Evolutionary conservation across 2,329 filamentous ascomycete genomes (phyloP), one percentile per base, ranked within the genome.

Genomic region (Stachybotrys elegans): DNA sequence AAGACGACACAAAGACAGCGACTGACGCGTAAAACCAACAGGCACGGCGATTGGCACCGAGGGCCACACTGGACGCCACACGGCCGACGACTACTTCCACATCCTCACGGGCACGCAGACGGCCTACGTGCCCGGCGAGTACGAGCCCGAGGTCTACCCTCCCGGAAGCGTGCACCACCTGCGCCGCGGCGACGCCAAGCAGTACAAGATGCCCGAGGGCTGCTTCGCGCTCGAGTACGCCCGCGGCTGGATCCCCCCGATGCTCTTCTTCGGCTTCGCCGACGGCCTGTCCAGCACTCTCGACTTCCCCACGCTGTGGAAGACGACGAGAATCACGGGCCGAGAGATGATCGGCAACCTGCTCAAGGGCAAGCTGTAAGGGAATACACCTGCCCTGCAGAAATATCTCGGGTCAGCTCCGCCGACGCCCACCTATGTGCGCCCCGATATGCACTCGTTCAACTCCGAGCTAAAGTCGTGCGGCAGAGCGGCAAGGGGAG

Each of bases 81-180:
- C 88, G 12, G 89, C 89, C 14, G 87, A 95, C 68, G 90, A 95
- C 73, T 95, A 93, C 75, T 95, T 95, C 76, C 81, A 91, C 74
- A 95, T 95, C 73, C 75, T 95, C 23, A 73, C 73, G 25, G 90
- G 90, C 56, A 81, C 83, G 56, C 83, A 95, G 68, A 74, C 80
- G 56, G 86, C 88, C 51, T 91, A 89, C 72, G 75, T 79, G 5
- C 79, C 83, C 3, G 84, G 84, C 52, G 61, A 72, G 51, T 88
- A 81, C 65, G 73, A 78, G 61, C 71, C 83, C 25, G 84, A 88
- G 66, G 68, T 86, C 49, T 92, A 89, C 69, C 73, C 78, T 0
- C 67, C 78, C 43, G 87, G 87, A 29, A 75, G 67, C 55, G 76
- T 89, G 52, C 84, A 93, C 70, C 82, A 88, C 72, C 72, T 92